Conservation (phyloP, 345 rosid species). For the Gossypium herbaceum region DNA sequence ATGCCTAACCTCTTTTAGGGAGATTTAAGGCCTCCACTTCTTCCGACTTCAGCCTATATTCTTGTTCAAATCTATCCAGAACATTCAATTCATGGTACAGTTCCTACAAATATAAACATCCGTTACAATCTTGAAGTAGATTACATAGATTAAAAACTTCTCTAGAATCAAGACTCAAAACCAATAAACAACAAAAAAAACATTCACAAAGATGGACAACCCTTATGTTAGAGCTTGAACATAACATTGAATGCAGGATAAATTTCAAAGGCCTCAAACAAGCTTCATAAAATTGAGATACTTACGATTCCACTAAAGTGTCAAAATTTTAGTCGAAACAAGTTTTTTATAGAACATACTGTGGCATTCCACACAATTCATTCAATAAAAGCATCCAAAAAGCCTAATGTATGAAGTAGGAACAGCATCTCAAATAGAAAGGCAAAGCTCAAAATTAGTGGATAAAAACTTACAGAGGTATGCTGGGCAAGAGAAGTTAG, state of each 20-base stretch:
- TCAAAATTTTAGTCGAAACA: neutral
- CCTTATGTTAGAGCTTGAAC: neutral
- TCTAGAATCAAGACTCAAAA: neutral
- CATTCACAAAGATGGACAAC: neutral
- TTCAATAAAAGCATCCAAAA: neutral
- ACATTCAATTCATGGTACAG: constrained; percentile 65
- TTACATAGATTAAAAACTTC: neutral
- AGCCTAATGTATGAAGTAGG: neutral
- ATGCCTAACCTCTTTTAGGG: constrained; percentile 53
- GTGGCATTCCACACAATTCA: neutral
- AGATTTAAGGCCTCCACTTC: constrained; percentile 54
- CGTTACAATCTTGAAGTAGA: constrained; percentile 17
- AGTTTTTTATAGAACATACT: neutral
- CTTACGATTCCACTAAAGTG: too few relatives aligned
- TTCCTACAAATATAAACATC: constrained; percentile 42
- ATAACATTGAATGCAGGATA: too few relatives aligned
- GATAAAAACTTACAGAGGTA: constrained; percentile 67
- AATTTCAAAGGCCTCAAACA: too few relatives aligned
- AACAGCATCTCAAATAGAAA: neutral
- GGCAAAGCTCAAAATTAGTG: neutral
- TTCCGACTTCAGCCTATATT: constrained; percentile 44
- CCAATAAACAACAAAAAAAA: neutral
- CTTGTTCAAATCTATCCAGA: constrained; percentile 64
- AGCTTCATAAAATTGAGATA: too few relatives aligned
- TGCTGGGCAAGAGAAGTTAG: constrained; percentile 62